Evolutionary conservation across 2,329 filamentous ascomycete genomes (phyloP).

Genomic region (Cadophora sp.): DNA sequence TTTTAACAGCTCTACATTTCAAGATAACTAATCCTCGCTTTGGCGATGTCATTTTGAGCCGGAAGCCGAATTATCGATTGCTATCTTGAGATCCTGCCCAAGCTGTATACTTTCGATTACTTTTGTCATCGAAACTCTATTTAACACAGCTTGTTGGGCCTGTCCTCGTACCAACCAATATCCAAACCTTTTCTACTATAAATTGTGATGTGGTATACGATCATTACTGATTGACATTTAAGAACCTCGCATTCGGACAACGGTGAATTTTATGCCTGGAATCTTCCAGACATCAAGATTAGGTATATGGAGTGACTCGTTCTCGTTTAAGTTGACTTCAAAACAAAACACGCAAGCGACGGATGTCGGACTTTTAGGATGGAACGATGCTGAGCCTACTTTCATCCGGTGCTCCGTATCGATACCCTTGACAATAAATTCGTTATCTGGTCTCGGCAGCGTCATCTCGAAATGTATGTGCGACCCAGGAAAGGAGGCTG

Average conservation of each 20-base stretch:
- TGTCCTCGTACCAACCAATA: too few species aligned
- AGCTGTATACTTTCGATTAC: neutral
- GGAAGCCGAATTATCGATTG: neutral
- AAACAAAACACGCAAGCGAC: slow-evolving; percentile 1
- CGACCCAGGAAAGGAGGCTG: neutral
- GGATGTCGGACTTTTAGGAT: slow-evolving; percentile 2
- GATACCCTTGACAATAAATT: neutral
- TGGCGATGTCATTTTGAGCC: neutral
- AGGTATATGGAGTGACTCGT: too few species aligned
- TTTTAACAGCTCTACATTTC: neutral
- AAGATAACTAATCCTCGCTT: neutral
- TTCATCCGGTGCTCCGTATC: neutral
- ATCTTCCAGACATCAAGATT: neutral
- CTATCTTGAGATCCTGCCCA: neutral
- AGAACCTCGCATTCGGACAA: neutral
- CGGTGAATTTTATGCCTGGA: too few species aligned
- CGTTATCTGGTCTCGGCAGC: slow-evolving; percentile 1
- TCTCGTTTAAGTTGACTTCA: neutral
- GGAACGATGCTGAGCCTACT: neutral
- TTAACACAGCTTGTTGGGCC: too few species aligned
- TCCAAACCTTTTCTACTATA: neutral
- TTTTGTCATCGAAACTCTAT: too few species aligned
- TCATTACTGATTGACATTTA: neutral
- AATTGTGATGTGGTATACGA: neutral
- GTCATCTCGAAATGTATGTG: neutral